phyloP scores from a whole-genome alignment of 2,329 filamentous ascomycete species.

The Chaetomium sp. region DNA sequence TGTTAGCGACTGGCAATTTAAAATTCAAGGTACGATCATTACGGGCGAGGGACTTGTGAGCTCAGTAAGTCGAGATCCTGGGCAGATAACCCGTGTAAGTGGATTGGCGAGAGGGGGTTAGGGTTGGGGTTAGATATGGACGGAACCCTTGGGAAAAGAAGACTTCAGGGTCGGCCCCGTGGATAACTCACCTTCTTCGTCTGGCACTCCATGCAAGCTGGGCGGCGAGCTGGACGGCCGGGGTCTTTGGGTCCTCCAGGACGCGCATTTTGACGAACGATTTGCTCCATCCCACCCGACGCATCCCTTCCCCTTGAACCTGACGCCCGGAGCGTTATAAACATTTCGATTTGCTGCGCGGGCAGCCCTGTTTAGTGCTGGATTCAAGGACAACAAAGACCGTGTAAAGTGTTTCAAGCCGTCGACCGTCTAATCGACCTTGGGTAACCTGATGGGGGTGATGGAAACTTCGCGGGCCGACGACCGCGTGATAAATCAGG shows the following conservation, averaged over 20 bases:
- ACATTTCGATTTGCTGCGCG: not conserved
- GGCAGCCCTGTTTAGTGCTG: too few relatives aligned
- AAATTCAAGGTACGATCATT: not conserved
- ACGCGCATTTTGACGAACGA: constrained; percentile 8
- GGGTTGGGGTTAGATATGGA: too few relatives aligned
- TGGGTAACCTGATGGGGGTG: too few relatives aligned
- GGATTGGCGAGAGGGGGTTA: not conserved
- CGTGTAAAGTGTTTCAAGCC: too few relatives aligned
- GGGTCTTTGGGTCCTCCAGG: not conserved
- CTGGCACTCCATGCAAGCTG: constrained; percentile 7
- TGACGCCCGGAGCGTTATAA: constrained; percentile 7
- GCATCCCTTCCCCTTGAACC: not conserved
- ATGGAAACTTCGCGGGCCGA: too few relatives aligned
- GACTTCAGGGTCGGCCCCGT: too few relatives aligned
- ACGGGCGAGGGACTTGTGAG: not conserved
- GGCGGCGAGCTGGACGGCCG: constrained; percentile 1
- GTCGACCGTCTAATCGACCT: too few relatives aligned
- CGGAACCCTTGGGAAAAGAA: too few relatives aligned
- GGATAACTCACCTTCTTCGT: constrained; percentile 7
- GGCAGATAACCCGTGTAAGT: not conserved
- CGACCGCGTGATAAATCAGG: too few relatives aligned
- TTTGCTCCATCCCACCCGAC: constrained; percentile 10
- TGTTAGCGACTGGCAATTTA: not conserved
- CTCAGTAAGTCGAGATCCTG: not conserved
- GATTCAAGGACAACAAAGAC: too few relatives aligned